Evolutionary conservation across 1,284 basidiomycete genomes (phyloP).

Genomic region (Microbotryomycetes sp.): DNA sequence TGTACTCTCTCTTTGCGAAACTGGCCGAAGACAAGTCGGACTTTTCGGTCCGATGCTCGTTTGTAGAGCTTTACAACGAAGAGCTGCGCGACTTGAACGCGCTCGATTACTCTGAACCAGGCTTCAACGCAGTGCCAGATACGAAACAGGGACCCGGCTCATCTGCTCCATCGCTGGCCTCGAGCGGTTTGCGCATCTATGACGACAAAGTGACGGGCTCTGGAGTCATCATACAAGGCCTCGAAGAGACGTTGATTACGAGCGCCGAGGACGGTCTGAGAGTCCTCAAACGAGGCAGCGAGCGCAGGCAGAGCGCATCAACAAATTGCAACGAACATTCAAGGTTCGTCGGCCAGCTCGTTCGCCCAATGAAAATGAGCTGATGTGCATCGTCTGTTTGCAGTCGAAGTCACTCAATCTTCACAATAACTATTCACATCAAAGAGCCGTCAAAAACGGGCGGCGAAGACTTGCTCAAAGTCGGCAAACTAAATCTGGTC

Average conservation of each 20-base stretch:
- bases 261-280: slow-evolving; percentile 76
- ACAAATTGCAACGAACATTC: slow-evolving; percentile 99
- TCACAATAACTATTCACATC: slow-evolving; percentile 87
- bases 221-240: slow-evolving; percentile 77
- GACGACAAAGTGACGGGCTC: slow-evolving; percentile 70
- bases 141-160: slow-evolving; percentile 51
- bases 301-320: slow-evolving; percentile 85
- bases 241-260: slow-evolving; percentile 83
- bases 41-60: slow-evolving; percentile 89
- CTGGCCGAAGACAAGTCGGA: slow-evolving; percentile 71
- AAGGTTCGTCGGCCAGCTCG: slow-evolving; percentile 43
- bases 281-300: slow-evolving; percentile 78
- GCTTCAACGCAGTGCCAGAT: not conserved
- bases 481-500: slow-evolving; percentile 95
- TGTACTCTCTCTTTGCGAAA: slow-evolving; percentile 85
- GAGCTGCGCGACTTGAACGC: slow-evolving; percentile 91
- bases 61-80: slow-evolving; percentile 98
- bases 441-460: slow-evolving; percentile 62
- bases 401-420: slow-evolving; percentile 95
- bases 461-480: slow-evolving; percentile 82
- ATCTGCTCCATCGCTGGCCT: too few species aligned
- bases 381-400: not conserved
- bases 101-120: slow-evolving; percentile 49
- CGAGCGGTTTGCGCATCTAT: slow-evolving; percentile 84
- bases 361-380: not conserved